Conservation (phyloP, 2,329 filamentous ascomycete genomes). For the Fusarium succisae region DNA sequence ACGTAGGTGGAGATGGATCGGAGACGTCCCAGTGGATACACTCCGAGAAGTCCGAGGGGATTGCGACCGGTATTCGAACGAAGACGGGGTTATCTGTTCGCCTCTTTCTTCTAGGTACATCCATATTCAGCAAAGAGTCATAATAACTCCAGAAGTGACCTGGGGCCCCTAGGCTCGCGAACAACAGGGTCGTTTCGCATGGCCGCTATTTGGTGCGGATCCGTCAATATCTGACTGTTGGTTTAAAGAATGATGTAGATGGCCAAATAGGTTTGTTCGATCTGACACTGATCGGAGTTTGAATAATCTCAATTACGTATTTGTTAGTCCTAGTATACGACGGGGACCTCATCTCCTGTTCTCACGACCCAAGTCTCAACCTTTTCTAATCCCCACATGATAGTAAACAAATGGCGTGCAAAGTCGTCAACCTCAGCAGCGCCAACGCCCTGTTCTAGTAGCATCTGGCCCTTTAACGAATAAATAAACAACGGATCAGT, state of each 20-base stretch:
- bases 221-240: too few relatives aligned
- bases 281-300: neutral
- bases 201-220: too few relatives aligned
- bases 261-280: accelerated
- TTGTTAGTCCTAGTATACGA: accelerated
- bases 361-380: neutral
- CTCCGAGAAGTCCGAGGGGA: too few relatives aligned
- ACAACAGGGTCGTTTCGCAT: too few relatives aligned
- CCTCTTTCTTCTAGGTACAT: too few relatives aligned
- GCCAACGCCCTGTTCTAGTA: accelerated
- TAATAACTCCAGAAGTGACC: neutral
- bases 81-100: too few relatives aligned
- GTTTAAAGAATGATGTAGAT: too few relatives aligned
- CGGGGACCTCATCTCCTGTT: neutral
- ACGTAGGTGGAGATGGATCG: neutral
- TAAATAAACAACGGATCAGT: neutral
- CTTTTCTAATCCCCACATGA: neutral
- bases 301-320: accelerated
- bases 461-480: accelerated
- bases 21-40: neutral
- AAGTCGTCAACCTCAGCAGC: neutral
- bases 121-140: too few relatives aligned
- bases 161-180: too few relatives aligned
- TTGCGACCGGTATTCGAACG: accelerated
- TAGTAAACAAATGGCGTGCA: neutral